phyloP scores from a whole-genome alignment of 768 basidiomycete genomes.

The Pleurotus tuoliensis region DNA sequence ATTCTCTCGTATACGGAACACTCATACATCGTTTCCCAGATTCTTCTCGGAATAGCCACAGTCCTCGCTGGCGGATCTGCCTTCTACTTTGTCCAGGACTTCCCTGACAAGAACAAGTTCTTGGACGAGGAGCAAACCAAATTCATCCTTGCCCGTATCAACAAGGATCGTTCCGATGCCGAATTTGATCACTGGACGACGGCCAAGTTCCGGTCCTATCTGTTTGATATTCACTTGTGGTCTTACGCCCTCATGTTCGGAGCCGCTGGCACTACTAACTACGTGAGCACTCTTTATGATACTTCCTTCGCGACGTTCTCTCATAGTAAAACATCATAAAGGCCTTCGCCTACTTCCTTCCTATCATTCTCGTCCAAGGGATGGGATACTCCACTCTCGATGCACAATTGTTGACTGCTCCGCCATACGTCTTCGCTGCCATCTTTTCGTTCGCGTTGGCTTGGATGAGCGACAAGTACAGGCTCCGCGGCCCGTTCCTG shows the following conservation, averaged over 20 bases:
- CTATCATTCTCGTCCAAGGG: constrained; percentile 26
- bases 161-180: constrained; percentile 35
- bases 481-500: constrained; percentile 26
- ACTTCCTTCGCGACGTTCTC: neutral
- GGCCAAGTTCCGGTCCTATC: constrained; percentile 26
- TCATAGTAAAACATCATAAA: neutral
- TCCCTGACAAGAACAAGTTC: constrained; percentile 32
- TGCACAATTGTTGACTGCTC: constrained; percentile 30
- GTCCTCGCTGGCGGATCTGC: constrained; percentile 24
- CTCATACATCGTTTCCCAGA: neutral
- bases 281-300: constrained; percentile 18
- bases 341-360: constrained; percentile 25
- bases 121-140: constrained; percentile 29
- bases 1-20: neutral
- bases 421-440: constrained; percentile 30
- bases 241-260: constrained; percentile 32
- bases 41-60: constrained; percentile 25
- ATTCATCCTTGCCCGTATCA: constrained; percentile 27
- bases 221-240: constrained; percentile 31
- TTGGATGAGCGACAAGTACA: constrained; percentile 32
- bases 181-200: constrained; percentile 28
- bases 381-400: constrained; percentile 29
- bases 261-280: constrained; percentile 26
- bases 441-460: constrained; percentile 32
- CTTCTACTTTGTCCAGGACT: constrained; percentile 29